Percentiles rank a stretch among this genome's conserved stretches.
Conservation (phyloP, 2,329 filamentous ascomycete genomes). For the Cryoendolithus antarcticus region DNA sequence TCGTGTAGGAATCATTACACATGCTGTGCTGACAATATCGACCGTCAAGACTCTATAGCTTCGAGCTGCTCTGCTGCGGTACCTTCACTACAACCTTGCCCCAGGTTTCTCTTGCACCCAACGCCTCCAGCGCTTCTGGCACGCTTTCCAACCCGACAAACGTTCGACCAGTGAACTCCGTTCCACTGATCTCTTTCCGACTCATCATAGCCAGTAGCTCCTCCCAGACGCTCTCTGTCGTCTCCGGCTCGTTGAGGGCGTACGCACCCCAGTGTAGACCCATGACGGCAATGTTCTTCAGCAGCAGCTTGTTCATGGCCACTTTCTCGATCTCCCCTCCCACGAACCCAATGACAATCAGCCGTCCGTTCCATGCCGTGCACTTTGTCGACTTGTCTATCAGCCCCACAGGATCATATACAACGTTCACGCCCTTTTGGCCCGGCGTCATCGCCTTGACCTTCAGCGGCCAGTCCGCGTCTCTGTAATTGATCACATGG, state of each 20-base stretch:
- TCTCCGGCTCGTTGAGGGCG: slow-evolving; percentile 56
- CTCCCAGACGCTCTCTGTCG: slow-evolving; percentile 63
- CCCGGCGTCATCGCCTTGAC: slow-evolving; percentile 70
- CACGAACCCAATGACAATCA: slow-evolving; percentile 83
- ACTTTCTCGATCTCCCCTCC: slow-evolving; percentile 81
- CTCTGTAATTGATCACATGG: slow-evolving; percentile 64
- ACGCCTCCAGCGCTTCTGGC: slow-evolving; percentile 59
- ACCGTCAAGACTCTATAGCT: neutral
- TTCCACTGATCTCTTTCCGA: slow-evolving; percentile 67
- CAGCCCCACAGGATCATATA: slow-evolving; percentile 87
- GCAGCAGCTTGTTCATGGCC: slow-evolving; percentile 76
- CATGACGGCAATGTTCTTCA: slow-evolving; percentile 88
- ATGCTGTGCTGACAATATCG: neutral
- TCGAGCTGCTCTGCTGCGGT: slow-evolving; percentile 39
- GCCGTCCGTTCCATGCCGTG: slow-evolving; percentile 80
- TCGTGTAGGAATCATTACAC: no score
- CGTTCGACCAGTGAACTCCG: slow-evolving; percentile 67
- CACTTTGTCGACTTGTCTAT: slow-evolving; percentile 84
- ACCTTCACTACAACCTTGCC: slow-evolving; percentile 91
- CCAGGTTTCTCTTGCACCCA: slow-evolving; percentile 79
- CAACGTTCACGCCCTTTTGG: slow-evolving; percentile 69
- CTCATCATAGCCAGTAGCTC: slow-evolving; percentile 68
- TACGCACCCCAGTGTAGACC: slow-evolving; percentile 91
- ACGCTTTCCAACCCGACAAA: slow-evolving; percentile 75
- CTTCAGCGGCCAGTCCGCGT: slow-evolving; percentile 48